A percentile compares a stretch with the other conserved stretches of the same genome.
Conservation (phyloP, 768 basidiomycete species). For the Flagelloscypha sp. region DNA sequence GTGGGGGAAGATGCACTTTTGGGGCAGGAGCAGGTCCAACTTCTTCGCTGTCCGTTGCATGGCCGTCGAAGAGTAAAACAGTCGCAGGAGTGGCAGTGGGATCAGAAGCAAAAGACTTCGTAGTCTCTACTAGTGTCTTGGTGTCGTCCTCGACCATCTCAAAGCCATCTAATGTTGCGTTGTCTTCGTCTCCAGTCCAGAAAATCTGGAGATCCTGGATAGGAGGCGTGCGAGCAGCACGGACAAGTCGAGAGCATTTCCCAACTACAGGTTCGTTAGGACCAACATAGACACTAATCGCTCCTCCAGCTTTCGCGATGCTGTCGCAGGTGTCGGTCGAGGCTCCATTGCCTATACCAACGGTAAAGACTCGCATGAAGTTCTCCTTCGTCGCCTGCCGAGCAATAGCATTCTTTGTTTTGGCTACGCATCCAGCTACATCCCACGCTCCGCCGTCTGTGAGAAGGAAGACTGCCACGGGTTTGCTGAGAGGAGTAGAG, state of each 20-base stretch:
- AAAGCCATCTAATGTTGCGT: background rate
- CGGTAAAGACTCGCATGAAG: constrained; percentile 41
- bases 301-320: constrained; percentile 47
- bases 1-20: constrained; percentile 16
- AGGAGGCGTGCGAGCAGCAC: constrained; percentile 39
- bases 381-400: constrained; percentile 11
- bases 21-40: constrained; percentile 5
- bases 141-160: background rate
- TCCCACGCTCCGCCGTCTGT: constrained; percentile 46
- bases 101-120: too few species aligned
- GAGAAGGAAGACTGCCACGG: constrained; percentile 46
- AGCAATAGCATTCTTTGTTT: background rate
- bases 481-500: constrained; percentile 15
- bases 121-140: too few species aligned
- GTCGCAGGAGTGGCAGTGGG: too few species aligned
- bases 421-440: constrained; percentile 1
- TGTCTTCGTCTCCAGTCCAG: constrained; percentile 34
- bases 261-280: constrained; percentile 35
- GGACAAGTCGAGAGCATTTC: constrained; percentile 43
- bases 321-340: constrained; percentile 45
- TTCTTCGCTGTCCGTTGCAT: background rate
- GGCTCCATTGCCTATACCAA: constrained; percentile 46
- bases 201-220: constrained; percentile 39
- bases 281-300: constrained; percentile 38
- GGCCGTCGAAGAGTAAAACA: constrained; percentile 1